Percentiles rank a stretch among this genome's conserved stretches.
These are phyloP conservation scores for Kitagawia praeruptora DNA, from an alignment of 129 eudicot genomes.

Conservation along the genomic window DNA sequence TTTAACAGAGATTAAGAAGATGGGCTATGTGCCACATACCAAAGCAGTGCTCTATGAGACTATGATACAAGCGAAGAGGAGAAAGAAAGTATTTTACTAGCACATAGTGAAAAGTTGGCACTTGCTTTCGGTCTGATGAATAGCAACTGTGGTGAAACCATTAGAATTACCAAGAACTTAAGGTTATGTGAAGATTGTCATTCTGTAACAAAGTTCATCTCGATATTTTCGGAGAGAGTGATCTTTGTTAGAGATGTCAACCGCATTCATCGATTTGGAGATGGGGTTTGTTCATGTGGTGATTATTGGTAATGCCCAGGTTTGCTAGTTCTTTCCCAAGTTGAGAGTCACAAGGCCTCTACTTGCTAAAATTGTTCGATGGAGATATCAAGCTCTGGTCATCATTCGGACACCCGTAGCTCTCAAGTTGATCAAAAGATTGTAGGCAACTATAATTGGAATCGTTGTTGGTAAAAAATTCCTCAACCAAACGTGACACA, in stretches of 20 bases:
- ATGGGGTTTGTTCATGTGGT: conserved; percentile 87
- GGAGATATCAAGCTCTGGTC: neutral
- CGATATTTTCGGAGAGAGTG: conserved; percentile 58
- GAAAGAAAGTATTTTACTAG: conserved; percentile 59
- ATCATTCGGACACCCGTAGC: neutral
- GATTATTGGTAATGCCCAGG: conserved; percentile 71
- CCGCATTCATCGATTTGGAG: conserved; percentile 67
- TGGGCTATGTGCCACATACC: conserved; percentile 76
- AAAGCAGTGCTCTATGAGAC: conserved; percentile 64
- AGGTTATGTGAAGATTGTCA: conserved; percentile 94
- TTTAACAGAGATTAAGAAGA: conserved; percentile 62
- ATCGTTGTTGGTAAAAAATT: neutral
- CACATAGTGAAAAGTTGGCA: conserved; percentile 87
- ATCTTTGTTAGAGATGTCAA: conserved; percentile 83
- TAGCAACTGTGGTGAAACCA: conserved; percentile 49
- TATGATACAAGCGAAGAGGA: conserved; percentile 55
- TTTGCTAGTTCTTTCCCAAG: conserved; percentile 4
- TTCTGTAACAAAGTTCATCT: conserved; percentile 76
- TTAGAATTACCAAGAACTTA: conserved; percentile 82
- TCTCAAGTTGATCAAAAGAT: neutral
- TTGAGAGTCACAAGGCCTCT: neutral
- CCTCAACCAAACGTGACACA: neutral
- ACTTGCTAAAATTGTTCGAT: conserved; percentile 7
- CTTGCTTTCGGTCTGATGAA: conserved; percentile 84
- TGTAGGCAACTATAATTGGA: neutral